Percentiles rank a stretch among this genome's conserved stretches.
phyloP scores from a whole-genome alignment of 164 flowering plant species.

The Santalum album region DNA sequence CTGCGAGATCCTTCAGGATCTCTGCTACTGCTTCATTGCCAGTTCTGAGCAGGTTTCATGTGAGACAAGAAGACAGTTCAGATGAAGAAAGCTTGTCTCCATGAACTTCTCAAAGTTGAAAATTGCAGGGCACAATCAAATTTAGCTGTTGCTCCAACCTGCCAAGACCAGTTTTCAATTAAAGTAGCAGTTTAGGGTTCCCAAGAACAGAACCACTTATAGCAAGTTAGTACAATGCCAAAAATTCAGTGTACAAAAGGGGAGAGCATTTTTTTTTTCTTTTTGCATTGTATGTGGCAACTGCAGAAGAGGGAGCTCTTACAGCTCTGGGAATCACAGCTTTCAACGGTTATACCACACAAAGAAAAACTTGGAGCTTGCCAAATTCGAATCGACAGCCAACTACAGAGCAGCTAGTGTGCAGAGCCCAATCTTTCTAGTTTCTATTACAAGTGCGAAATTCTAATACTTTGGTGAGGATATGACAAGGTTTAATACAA shows the following conservation, averaged over 20 bases:
- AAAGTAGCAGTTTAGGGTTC: background rate
- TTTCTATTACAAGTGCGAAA: background rate
- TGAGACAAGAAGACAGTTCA: conserved; percentile 42
- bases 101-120: conserved; percentile 10
- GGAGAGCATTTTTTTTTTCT: background rate
- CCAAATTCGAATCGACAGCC: background rate
- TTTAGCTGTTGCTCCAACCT: conserved; percentile 5
- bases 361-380: background rate
- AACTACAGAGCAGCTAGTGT: background rate
- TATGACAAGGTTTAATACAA: background rate
- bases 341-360: background rate
- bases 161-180: background rate
- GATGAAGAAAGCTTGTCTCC: conserved; percentile 64
- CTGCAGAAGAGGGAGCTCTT: background rate
- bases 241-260: background rate
- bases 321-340: background rate
- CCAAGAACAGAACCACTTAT: background rate
- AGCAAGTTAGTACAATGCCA: background rate
- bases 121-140: background rate
- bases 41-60: conserved; percentile 7
- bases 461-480: background rate
- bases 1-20: conserved; percentile 78
- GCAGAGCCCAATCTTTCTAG: background rate
- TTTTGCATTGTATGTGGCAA: background rate
- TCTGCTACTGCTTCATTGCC: conserved; percentile 59